Conservation (phyloP, 2,329 filamentous ascomycete species). For the Pleomassaria siparia region DNA sequence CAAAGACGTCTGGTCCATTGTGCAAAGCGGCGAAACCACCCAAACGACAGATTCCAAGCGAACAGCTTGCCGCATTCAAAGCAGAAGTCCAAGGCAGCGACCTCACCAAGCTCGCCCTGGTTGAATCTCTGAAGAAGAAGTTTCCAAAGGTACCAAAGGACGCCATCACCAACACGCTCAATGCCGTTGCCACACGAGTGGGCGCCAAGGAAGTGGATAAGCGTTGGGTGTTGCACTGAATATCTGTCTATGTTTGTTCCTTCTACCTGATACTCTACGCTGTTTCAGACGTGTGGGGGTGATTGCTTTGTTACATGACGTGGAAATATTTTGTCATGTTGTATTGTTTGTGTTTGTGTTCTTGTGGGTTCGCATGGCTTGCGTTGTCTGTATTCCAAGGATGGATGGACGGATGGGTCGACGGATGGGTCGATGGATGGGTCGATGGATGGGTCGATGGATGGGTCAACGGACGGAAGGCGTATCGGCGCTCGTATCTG, state of each 20-base stretch:
- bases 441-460: too few species aligned
- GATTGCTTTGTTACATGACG: neutral
- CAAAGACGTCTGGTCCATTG: slow-evolving; percentile 19
- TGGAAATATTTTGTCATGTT: neutral
- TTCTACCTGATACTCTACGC: neutral
- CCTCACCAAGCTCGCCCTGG: slow-evolving; percentile 71
- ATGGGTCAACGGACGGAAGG: too few species aligned
- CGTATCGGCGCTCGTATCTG: neutral
- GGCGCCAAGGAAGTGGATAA: slow-evolving; percentile 65
- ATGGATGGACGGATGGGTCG: too few species aligned
- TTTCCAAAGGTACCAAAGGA: slow-evolving; percentile 72
- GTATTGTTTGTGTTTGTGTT: neutral
- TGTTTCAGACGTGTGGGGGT: neutral
- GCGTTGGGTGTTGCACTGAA: slow-evolving; percentile 54
- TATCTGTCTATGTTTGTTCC: neutral
- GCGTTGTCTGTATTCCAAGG: neutral
- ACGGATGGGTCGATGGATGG: too few species aligned
- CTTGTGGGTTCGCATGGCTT: slow-evolving; percentile 1
- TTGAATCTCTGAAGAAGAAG: slow-evolving; percentile 74
- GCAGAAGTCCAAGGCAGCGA: slow-evolving; percentile 68
- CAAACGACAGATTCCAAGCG: slow-evolving; percentile 56
- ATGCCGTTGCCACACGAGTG: slow-evolving; percentile 63
- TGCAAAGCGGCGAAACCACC: slow-evolving; percentile 41
- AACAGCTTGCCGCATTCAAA: slow-evolving; percentile 69
- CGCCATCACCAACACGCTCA: slow-evolving; percentile 70